Base-by-base conservation (phyloP, 495 filamentous ascomycete genomes). In the Lindgomyces ingoldianus region DNA sequence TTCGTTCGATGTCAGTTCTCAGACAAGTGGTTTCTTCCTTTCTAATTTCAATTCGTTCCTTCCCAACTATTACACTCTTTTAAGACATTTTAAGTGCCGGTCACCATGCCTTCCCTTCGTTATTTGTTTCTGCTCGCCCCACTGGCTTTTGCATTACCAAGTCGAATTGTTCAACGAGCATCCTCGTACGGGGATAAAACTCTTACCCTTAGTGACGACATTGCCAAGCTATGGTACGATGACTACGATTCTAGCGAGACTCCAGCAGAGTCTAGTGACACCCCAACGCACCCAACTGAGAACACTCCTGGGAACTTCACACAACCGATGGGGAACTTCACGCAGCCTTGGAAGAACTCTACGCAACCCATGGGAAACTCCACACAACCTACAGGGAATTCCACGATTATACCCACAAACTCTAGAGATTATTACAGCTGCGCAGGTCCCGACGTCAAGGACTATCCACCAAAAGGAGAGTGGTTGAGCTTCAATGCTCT, bases 401-500 rank as follows among this genome's bases (percentile, higher is more conserved):
- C 44, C 44, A 47, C 44, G 4, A 4, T 8, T 9, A 3, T 24
- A 25, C 51, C 51, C 16, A 25, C 3, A 3, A 30, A 57, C 22
- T 22, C 53, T 24, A 16, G 9, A 6, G 6, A 12, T 4, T 44
- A 44, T 30, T 57, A 57, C 33, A 42, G 39, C n/a, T 57, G 53
- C n/a, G 30, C 53, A 8, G 53, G 53, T 3, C 53, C 53, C 6
- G 14, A 24, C 12, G 25, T 57, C 18, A 30, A 26, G 10, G 39
- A 25, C 21, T 57, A 42, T 30, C 53, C 53, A 8, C 14, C 53
- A 2, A 42, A 45, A 25, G 11, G 44, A 10, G 8, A 42, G 25
- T 57, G 53, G 53, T n/a, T 57, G 16, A 57, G 33, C 19, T 57
- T 57, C 33, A 44, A 4, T 6, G 22, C n/a, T 9, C 53, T 57